Percentiles rank a stretch among this genome's conserved stretches.
Conservation (phyloP, 345 rosid species). For the Mercurialis annua region DNA sequence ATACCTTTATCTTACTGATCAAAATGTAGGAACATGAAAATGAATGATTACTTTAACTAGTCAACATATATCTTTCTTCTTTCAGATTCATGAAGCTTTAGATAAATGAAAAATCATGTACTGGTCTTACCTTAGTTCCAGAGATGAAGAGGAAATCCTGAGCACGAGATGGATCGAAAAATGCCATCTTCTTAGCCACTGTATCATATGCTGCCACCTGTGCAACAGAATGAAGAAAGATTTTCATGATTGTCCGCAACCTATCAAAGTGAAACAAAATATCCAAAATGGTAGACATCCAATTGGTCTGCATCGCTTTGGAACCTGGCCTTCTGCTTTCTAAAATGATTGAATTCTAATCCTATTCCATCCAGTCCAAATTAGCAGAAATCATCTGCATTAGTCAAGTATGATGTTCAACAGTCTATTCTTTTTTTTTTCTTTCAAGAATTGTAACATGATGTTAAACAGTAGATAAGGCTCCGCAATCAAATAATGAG, state of each 20-base stretch:
- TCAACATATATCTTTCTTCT: not conserved
- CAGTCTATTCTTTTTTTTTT: not conserved
- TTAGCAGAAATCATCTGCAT: not conserved
- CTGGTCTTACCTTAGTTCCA: slow-evolving; percentile 73
- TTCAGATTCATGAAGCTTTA: not conserved
- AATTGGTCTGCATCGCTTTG: not conserved
- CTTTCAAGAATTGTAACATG: not conserved
- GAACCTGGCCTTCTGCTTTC: not conserved
- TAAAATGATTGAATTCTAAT: not conserved
- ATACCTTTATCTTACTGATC: not conserved
- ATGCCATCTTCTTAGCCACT: slow-evolving; percentile 81
- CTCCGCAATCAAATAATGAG: not conserved
- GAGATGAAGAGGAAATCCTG: slow-evolving; percentile 95
- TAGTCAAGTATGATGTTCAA: not conserved
- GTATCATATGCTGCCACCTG: slow-evolving; percentile 97
- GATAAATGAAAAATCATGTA: not conserved
- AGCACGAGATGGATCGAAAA: slow-evolving; percentile 84
- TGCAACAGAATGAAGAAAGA: not conserved
- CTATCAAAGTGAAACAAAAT: not conserved
- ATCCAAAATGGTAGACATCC: not conserved
- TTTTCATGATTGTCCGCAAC: not conserved
- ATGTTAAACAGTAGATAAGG: not conserved
- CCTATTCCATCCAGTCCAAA: not conserved
- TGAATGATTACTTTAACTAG: not conserved
- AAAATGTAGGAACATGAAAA: not conserved